Evolutionary conservation across 768 basidiomycete genomes (phyloP), one percentile per base, ranked within the genome.

Genomic region (Bullera alba): DNA sequence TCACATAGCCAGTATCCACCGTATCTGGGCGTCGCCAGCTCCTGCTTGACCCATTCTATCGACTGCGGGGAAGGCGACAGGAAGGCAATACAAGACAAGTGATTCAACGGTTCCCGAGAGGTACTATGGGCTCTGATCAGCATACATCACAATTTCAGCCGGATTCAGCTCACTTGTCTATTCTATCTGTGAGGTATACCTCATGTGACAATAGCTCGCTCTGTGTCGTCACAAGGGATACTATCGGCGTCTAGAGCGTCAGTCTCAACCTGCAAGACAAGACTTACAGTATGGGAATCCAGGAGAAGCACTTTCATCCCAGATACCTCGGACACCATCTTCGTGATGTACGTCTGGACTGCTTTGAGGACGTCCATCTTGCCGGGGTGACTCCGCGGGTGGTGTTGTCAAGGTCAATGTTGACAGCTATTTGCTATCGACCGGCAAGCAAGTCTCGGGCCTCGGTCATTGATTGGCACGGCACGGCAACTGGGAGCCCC

Each of bases 1-100:
- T 85, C 81, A 97, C 93, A 99, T 70, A 99, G 76, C 79, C 93
- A 97, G 75, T 99, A 99, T 76, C 91, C 90, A 71, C 91, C 91
- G 65, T 97, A 99, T 74, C 86, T 86, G 8, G 92, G 93, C 64
- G 89, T 85, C 30, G 78, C 79, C 28, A 99, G 77, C 68, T 99
- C 95, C 48, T 79, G 76, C 58, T 85, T 85, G 48, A 96, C 78
- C 22, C 85, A 85, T 48, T 83, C 82, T 29, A 99, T 76, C 66
- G 87, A 91, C 26, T 84, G 82, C 42, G 87, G 83, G 49, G 79
- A 85, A 32, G 83, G 83, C 45, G 89, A 83, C 7, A 99, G 77
- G 69, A 99, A 91, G 71, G 89, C 93, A 46, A 97, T 82, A 67
- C 95, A 97, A 75, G 92, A 93, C 80, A 99, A 86, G 69, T 99